phyloP scores from a whole-genome alignment of 1,139 yeast genomes.

The Chernovozyma aurita region DNA sequence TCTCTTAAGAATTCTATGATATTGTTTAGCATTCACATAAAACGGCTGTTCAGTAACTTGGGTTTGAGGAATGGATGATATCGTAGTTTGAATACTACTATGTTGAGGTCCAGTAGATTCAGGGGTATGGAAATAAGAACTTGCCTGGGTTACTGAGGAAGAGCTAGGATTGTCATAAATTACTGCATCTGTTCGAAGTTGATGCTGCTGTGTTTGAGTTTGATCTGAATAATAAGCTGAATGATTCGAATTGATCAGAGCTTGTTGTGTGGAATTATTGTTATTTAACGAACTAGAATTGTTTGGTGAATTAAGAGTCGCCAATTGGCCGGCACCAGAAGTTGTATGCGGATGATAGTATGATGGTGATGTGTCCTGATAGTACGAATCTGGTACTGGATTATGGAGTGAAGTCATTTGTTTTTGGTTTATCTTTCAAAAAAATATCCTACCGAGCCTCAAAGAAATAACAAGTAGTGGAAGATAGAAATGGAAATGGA shows the following conservation, averaged over 20 bases:
- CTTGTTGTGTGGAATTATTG: neutral
- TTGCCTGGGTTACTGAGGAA: constrained; percentile 7
- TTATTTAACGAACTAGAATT: neutral
- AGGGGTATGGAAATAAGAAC: constrained; percentile 8
- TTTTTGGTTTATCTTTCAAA: too few species aligned
- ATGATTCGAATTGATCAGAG: neutral
- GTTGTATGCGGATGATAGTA: constrained; percentile 23
- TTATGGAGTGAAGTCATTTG: constrained; percentile 33
- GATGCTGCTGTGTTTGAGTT: neutral
- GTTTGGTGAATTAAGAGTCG: neutral
- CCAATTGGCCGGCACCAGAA: constrained; percentile 2
- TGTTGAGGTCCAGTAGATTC: constrained; percentile 6
- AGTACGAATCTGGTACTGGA: constrained; percentile 26
- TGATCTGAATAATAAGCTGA: neutral
- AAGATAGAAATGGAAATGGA: too few species aligned
- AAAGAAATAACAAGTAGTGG: too few species aligned
- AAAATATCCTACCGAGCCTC: too few species aligned
- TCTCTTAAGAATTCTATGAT: constrained; percentile 88
- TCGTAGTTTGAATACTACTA: constrained; percentile 8
- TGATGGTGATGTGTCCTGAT: constrained; percentile 26
- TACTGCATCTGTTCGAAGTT: constrained; percentile 2
- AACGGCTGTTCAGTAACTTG: constrained; percentile 74
- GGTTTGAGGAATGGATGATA: constrained; percentile 9
- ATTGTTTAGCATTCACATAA: constrained; percentile 96
- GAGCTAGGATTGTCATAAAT: constrained; percentile 6